phyloP scores from a whole-genome alignment of 306 rosid genomes.

The Betula pendula region DNA sequence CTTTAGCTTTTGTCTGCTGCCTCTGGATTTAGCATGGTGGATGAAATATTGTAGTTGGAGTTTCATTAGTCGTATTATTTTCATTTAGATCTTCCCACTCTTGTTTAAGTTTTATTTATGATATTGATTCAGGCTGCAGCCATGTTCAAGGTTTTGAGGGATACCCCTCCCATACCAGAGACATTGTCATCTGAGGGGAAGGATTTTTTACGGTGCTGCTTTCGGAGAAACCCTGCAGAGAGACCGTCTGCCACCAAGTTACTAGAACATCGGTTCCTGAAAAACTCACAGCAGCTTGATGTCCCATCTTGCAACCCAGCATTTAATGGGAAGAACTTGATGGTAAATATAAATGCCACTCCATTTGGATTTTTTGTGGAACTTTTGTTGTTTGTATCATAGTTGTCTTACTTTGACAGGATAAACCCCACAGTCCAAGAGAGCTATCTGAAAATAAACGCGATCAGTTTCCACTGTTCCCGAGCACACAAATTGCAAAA shows the following conservation, averaged over 20 bases:
- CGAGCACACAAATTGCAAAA: constrained; percentile 28
- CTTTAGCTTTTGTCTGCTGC: neutral
- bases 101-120: constrained; percentile 25
- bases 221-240: constrained; percentile 92
- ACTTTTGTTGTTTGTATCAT: constrained; percentile 18
- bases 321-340: constrained; percentile 35
- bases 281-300: constrained; percentile 48
- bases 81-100: constrained; percentile 14
- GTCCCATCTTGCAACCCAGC: constrained; percentile 38
- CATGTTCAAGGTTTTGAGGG: constrained; percentile 91
- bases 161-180: constrained; percentile 83
- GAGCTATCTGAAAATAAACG: constrained; percentile 47
- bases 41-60: constrained; percentile 1
- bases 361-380: neutral
- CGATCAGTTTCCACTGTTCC: constrained; percentile 39
- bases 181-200: constrained; percentile 75
- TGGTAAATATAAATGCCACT: constrained; percentile 42
- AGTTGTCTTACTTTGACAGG: constrained; percentile 44
- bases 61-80: constrained; percentile 4
- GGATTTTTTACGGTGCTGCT: constrained; percentile 85
- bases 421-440: constrained; percentile 50
- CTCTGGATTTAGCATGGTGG: constrained; percentile 2
- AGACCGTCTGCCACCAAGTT: constrained; percentile 67
- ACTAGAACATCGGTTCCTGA: constrained; percentile 82
- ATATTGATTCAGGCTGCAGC: constrained; percentile 83